phyloP scores from a whole-genome alignment of 106 monocot genomes.

The Cymbidium sinense region DNA sequence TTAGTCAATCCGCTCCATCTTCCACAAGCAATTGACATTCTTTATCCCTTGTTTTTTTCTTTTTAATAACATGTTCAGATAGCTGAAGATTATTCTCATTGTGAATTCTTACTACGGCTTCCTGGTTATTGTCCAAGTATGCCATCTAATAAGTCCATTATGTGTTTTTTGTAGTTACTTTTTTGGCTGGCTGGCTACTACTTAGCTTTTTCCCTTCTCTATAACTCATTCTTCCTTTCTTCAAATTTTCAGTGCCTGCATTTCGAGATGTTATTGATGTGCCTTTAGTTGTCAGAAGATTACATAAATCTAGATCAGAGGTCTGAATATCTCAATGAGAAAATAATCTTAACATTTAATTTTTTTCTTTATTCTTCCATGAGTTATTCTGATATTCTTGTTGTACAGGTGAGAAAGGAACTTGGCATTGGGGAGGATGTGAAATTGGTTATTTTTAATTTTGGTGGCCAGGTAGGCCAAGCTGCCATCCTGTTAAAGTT shows the following conservation, averaged over 20 bases:
- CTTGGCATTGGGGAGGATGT: constrained; percentile 59
- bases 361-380: neutral
- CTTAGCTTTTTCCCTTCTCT: neutral
- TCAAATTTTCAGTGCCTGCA: constrained; percentile 69
- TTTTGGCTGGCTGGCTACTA: neutral
- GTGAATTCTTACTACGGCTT: constrained; percentile 77
- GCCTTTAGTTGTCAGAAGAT: constrained; percentile 71
- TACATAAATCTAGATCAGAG: constrained; percentile 71
- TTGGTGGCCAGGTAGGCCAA: constrained; percentile 79
- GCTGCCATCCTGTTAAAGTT: neutral
- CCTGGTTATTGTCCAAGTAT: constrained; percentile 93
- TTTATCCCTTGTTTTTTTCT: neutral
- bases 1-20: neutral
- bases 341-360: neutral
- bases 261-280: constrained; percentile 87
- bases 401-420: constrained; percentile 74
- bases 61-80: constrained; percentile 45
- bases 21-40: neutral
- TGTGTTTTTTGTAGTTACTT: neutral
- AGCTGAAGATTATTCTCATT: constrained; percentile 93
- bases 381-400: neutral
- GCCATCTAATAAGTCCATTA: constrained; percentile 12
- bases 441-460: constrained; percentile 81
- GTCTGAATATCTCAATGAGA: constrained; percentile 14
- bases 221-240: neutral